Evolutionary conservation across 805 yeast genomes (phyloP), one percentile per base, ranked within the genome.

Genomic region (Wickerhamiella vanderwaltii): DNA sequence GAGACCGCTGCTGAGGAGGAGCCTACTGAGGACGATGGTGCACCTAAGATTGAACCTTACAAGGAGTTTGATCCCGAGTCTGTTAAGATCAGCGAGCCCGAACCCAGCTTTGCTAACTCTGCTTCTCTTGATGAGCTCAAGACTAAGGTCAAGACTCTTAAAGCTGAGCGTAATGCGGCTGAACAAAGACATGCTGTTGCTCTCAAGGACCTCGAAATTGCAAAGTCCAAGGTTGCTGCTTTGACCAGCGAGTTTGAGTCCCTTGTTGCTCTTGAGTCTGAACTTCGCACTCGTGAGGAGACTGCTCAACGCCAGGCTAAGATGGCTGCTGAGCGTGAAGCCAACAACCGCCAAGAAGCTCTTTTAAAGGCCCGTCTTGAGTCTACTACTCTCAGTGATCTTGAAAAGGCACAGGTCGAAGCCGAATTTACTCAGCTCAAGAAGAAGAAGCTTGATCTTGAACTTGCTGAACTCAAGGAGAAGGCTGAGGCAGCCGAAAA

Each of bases 181-280:
- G 41, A 31, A 35, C 32, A 35, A 24, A 17, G 15, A 25, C 32
- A 43, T 41, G 47, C 45, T 46, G 49, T 48, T 26, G 49, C 46
- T 20, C 45, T 44, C 30, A 29, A 38, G 29, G 41, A 38, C 17
- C 41, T 29, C 16, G 41, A 29, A 15, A 29, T 20, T 20, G 34
- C 41, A 17, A 26, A 38, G 19, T 20, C 19, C 23, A 38, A 38
- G 35, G 29, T 30, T 15, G 26, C 16, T 12, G 41, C 41, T n/a
- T 30, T 38, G 13, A 23, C n/a, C 15, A 29, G 22, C n/a, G 41
- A 38, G 35, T 29, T 20, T 35, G 29, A 38, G 29, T 30, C 35
- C n/a, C 24, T 30, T 16, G 19, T 30, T 12, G 41, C 41, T 6
- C 26, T 22, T 18, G 41, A 23, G 28, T 24, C 19, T 16, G 35